Conservation (phyloP, 2,329 filamentous ascomycete species). For the Lachnellula cervina region DNA sequence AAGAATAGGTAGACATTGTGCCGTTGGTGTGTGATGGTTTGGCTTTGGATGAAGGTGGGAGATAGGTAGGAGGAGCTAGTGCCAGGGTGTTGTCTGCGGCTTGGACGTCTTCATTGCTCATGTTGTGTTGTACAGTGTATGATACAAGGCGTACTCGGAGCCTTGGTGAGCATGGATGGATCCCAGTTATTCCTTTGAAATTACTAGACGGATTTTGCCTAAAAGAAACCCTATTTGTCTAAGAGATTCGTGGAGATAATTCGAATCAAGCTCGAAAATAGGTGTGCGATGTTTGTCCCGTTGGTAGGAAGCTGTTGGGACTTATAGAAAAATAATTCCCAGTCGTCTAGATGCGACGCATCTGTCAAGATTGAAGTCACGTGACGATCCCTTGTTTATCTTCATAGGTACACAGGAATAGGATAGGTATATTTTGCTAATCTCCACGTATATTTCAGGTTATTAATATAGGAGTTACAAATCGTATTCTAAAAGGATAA, state of each 20-base stretch:
- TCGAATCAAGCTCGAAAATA: too few relatives aligned
- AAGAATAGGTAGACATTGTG: conserved; percentile 9
- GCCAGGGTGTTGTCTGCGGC: conserved; percentile 12
- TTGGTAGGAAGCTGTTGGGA: too few relatives aligned
- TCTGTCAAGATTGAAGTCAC: not conserved
- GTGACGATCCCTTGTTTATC: conserved; percentile 1
- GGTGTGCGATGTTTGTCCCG: too few relatives aligned
- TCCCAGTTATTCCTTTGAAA: not conserved
- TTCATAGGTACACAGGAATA: not conserved
- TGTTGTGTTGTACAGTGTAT: conserved; percentile 10
- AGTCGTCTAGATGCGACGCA: not conserved
- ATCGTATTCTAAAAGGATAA: too few relatives aligned
- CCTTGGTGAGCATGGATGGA: conserved; percentile 10
- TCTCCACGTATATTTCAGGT: not conserved
- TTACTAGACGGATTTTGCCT: not conserved
- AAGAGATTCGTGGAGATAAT: too few relatives aligned
- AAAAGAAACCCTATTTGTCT: too few relatives aligned
- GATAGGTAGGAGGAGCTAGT: not conserved
- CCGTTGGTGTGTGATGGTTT: conserved; percentile 12
- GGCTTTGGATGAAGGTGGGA: not conserved
- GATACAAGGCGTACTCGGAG: not conserved
- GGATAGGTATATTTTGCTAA: not conserved
- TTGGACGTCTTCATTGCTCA: conserved; percentile 27
- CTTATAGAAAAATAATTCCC: not conserved
- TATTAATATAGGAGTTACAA: too few relatives aligned